A percentile compares a stretch with the other conserved stretches of the same genome.
These are phyloP conservation scores for Dendrobium nobile DNA, from an alignment of 106 monocot genomes.

Conservation along the genomic window DNA sequence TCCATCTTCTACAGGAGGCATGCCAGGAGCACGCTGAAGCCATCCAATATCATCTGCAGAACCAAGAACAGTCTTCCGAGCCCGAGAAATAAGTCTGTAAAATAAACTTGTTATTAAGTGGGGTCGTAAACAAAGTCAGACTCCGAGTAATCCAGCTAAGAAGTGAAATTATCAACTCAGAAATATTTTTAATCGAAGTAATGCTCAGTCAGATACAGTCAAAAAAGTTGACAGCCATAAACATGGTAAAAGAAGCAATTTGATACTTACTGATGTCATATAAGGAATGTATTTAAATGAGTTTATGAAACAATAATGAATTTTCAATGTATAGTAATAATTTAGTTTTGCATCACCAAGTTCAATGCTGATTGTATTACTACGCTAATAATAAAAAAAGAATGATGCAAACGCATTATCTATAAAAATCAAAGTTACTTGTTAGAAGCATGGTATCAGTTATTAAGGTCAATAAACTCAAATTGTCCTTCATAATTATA, in stretches of 20 bases:
- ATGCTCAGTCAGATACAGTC: not conserved
- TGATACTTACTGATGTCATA: not conserved
- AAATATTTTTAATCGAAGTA: not conserved
- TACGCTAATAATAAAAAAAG: not conserved
- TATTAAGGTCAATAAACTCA: too few relatives aligned
- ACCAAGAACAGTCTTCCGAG: slow-evolving; percentile 80
- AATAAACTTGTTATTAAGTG: slow-evolving; percentile 4
- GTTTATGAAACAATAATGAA: not conserved
- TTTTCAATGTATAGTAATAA: not conserved
- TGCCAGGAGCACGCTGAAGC: slow-evolving; percentile 53
- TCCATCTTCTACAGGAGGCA: slow-evolving; percentile 83
- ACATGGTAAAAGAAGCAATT: not conserved
- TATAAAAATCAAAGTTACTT: too few relatives aligned
- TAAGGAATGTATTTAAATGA: not conserved
- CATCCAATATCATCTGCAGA: slow-evolving; percentile 93
- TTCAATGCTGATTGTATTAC: not conserved
- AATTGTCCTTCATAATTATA: too few relatives aligned
- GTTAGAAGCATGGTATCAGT: too few relatives aligned
- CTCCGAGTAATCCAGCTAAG: not conserved
- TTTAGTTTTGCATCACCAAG: not conserved
- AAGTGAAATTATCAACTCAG: not conserved
- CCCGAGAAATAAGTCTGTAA: slow-evolving; percentile 66
- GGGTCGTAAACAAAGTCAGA: not conserved
- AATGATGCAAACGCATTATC: too few relatives aligned
- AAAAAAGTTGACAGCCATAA: not conserved